These are phyloP conservation scores for Thermoascus crustaceus DNA, from an alignment of 2,329 filamentous ascomycete species.

Conservation along the genomic window DNA sequence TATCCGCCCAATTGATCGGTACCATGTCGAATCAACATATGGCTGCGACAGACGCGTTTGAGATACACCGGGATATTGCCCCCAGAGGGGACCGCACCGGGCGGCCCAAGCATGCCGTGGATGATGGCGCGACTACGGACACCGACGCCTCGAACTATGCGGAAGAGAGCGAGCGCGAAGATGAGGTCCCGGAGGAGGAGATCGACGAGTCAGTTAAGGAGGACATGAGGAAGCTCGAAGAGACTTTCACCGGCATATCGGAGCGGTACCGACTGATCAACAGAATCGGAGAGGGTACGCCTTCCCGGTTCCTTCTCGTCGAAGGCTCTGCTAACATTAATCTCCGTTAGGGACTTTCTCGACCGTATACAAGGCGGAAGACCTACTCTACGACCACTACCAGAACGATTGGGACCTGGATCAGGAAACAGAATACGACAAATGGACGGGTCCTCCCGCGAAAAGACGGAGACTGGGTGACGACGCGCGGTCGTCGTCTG, in stretches of 20 bases:
- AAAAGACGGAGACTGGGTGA: constrained; percentile 44
- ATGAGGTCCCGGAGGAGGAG: constrained; percentile 26
- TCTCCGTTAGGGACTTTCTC: constrained; percentile 76
- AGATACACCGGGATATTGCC: constrained; percentile 15
- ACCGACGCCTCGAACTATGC: constrained; percentile 14
- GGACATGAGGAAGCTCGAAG: constrained; percentile 80
- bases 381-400: constrained; percentile 74
- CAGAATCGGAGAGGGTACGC: constrained; percentile 84
- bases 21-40: constrained; percentile 20
- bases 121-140: constrained; percentile 10
- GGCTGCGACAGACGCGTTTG: constrained; percentile 18
- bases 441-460: constrained; percentile 61
- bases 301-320: background rate
- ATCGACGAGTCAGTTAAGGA: constrained; percentile 54
- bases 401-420: constrained; percentile 79
- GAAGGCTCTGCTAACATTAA: constrained; percentile 4
- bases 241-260: constrained; percentile 74
- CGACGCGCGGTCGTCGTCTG: constrained; percentile 23
- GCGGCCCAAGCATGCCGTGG: constrained; percentile 12
- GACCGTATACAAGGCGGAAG: constrained; percentile 97
- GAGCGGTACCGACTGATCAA: constrained; percentile 85
- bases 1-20: no score
- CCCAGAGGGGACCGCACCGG: constrained; percentile 8
- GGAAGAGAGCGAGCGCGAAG: constrained; percentile 19
- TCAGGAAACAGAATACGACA: constrained; percentile 51